These are phyloP conservation scores for Fusarium sterilihyphosum DNA, from an alignment of 2,329 filamentous ascomycete genomes.

Conservation along the genomic window DNA sequence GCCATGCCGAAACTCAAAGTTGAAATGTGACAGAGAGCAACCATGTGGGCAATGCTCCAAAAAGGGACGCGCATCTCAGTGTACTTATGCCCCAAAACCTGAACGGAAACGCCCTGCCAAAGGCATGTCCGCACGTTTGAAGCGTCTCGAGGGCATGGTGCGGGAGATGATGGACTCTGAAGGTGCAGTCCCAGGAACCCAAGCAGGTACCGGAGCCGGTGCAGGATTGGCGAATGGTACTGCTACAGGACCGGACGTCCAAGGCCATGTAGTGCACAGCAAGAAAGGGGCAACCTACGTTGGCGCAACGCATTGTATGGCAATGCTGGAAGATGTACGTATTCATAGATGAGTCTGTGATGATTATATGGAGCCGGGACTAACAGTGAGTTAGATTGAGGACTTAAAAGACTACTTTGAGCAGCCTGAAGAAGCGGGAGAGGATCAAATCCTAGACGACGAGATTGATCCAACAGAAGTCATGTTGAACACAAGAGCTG, in stretches of 20 bases:
- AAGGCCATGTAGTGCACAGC: conserved; percentile 57
- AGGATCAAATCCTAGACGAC: conserved; percentile 47
- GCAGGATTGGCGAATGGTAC: conserved; percentile 12
- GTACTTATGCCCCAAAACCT: conserved; percentile 60
- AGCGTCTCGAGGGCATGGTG: conserved; percentile 67
- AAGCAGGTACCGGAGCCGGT: not conserved
- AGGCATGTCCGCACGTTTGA: conserved; percentile 64
- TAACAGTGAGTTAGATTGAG: conserved; percentile 58
- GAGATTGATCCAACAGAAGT: conserved; percentile 54
- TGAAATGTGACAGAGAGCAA: conserved; percentile 64
- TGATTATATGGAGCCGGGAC: not conserved
- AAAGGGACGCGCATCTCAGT: conserved; percentile 57
- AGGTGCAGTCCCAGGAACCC: conserved; percentile 9
- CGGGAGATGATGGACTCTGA: conserved; percentile 62
- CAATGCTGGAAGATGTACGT: conserved; percentile 68
- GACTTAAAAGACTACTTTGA: conserved; percentile 68
- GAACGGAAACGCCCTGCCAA: conserved; percentile 53
- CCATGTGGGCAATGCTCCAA: conserved; percentile 65
- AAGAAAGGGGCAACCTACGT: conserved; percentile 61
- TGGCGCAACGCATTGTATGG: conserved; percentile 69
- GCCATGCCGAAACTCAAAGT: conserved; percentile 63
- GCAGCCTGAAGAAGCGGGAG: conserved; percentile 52
- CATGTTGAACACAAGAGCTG: conserved; percentile 53
- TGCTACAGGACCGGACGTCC: conserved; percentile 37
- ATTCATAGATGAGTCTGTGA: not conserved